Percentiles rank a stretch among this genome's conserved stretches.
Conservation (phyloP, 2,329 filamentous ascomycete species). For the Cladosporium phlei region DNA sequence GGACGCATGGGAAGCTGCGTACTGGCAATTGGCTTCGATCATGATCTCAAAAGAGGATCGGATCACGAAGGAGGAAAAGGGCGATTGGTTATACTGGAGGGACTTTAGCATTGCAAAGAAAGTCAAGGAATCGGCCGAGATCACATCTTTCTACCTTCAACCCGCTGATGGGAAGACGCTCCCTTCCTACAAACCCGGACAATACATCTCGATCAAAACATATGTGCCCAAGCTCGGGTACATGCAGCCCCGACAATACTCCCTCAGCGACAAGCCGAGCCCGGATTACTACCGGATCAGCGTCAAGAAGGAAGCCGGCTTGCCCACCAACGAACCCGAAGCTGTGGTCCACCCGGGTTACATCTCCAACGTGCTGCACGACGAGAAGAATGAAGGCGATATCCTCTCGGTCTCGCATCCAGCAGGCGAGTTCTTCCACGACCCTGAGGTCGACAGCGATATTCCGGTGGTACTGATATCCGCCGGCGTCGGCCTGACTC, state of each 20-base stretch:
- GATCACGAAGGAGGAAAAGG: conserved; percentile 57
- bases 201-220: conserved; percentile 64
- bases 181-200: conserved; percentile 62
- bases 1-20: conserved; percentile 66
- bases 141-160: conserved; percentile 65
- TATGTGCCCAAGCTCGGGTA: conserved; percentile 56
- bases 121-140: conserved; percentile 61
- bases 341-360: conserved; percentile 55
- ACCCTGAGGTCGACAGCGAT: conserved; percentile 41
- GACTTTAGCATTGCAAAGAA: conserved; percentile 63
- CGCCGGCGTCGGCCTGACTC: conserved; percentile 64
- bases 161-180: conserved; percentile 59
- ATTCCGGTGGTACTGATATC: conserved; percentile 62
- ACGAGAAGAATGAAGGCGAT: conserved; percentile 57
- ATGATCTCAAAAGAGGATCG: conserved; percentile 63
- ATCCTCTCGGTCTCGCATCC: conserved; percentile 63
- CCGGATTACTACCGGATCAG: conserved; percentile 64
- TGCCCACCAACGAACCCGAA: conserved; percentile 43
- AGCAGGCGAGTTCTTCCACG: conserved; percentile 56
- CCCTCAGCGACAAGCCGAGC: conserved; percentile 61
- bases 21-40: conserved; percentile 68
- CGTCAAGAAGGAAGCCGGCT: conserved; percentile 61
- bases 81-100: conserved; percentile 63
- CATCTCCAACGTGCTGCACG: conserved; percentile 66
- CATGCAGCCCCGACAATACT: conserved; percentile 67